A percentile compares a stretch with the other conserved stretches of the same genome.
These are phyloP conservation scores for Phlyctochytrium arcticum DNA, from an alignment of 192 early-diverging fungal genomes.

Conservation along the genomic window DNA sequence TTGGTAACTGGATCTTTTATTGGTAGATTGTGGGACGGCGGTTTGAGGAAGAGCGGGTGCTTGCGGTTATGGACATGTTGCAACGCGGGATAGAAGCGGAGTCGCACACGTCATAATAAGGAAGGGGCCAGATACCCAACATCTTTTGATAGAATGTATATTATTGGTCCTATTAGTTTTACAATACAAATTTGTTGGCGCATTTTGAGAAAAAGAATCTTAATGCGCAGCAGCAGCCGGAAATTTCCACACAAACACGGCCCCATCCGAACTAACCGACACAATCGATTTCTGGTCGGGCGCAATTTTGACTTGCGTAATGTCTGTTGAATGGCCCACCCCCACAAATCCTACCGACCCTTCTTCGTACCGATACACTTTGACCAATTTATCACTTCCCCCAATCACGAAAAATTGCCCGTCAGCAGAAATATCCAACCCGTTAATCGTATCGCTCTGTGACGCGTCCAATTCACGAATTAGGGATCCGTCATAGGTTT, in stretches of 20 bases:
- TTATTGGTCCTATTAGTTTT: too few species aligned
- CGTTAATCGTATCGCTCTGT: slow-evolving; percentile 57
- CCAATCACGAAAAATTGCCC: slow-evolving; percentile 55
- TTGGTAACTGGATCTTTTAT: background rate
- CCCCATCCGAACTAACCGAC: slow-evolving; percentile 49
- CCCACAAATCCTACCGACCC: slow-evolving; percentile 50
- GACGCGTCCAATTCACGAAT: slow-evolving; percentile 59
- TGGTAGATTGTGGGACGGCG: slow-evolving; percentile 13
- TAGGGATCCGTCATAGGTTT: slow-evolving; percentile 55
- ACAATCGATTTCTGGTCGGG: slow-evolving; percentile 47
- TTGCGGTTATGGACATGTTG: slow-evolving; percentile 17
- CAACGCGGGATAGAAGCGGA: background rate
- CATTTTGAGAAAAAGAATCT: too few species aligned
- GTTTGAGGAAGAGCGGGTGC: slow-evolving; percentile 22
- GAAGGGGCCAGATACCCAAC: too few species aligned
- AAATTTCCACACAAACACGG: slow-evolving; percentile 49
- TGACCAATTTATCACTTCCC: slow-evolving; percentile 57
- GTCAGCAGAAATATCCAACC: slow-evolving; percentile 50
- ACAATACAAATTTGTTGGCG: too few species aligned
- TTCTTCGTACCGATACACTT: slow-evolving; percentile 60
- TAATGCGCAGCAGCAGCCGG: background rate
- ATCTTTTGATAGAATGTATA: too few species aligned
- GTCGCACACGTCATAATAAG: too few species aligned
- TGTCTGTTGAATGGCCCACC: slow-evolving; percentile 58
- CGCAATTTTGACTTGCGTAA: slow-evolving; percentile 54